Evolutionary conservation across 2,329 filamentous ascomycete genomes (phyloP), one percentile per base, ranked within the genome.

Genomic region (Penicillium aurantiogriseum): DNA sequence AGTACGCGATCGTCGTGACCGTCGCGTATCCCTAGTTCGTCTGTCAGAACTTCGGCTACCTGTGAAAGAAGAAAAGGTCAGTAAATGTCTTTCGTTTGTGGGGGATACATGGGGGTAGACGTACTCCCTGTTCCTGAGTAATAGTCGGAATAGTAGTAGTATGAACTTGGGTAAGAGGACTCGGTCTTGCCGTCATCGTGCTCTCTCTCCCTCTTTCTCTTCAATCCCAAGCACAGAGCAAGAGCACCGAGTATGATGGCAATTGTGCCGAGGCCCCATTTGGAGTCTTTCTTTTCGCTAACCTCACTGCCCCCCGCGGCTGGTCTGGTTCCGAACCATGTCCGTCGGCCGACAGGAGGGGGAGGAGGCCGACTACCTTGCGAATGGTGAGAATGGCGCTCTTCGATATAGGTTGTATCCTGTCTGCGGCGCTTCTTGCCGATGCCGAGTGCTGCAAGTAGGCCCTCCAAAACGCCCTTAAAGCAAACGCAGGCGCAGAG

Each of bases 221-320:
- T 78, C 65, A 81, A 56, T 7, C 79, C 79, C 43, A 81, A 65
- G 44, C 77, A 74, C 19, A 80, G 63, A 11, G 78, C 78, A 56
- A 81, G 61, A 11, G 74, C 76, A 48, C 76, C 77, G 47, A 80
- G 59, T 13, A 76, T 65, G 25, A 77, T 75, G n/a, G 73, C 77
- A 42, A 80, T 67, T 35, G 71, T 76, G 10, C 71, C 76, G 59
- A 72, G 68, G 38, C 71, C 72, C 56, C 76, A 67, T 43, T 71
- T 66, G 31, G 71, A 74, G 53, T 47, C 31, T 36, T 73, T 76
- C 65, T 74, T 74, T 54, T 75, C 70, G 23, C 70, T 69, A 31
- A 68, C 59, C 11, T 69, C 67, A 35, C 65, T 65, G 11, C 57
- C 61, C 13, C 67, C 61, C 40, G 67, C 67, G n/a, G 72, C 62